Percentiles rank a stretch among this genome's conserved stretches.
phyloP scores from a whole-genome alignment of 1,284 basidiomycete species.

The Peniophora sp. region DNA sequence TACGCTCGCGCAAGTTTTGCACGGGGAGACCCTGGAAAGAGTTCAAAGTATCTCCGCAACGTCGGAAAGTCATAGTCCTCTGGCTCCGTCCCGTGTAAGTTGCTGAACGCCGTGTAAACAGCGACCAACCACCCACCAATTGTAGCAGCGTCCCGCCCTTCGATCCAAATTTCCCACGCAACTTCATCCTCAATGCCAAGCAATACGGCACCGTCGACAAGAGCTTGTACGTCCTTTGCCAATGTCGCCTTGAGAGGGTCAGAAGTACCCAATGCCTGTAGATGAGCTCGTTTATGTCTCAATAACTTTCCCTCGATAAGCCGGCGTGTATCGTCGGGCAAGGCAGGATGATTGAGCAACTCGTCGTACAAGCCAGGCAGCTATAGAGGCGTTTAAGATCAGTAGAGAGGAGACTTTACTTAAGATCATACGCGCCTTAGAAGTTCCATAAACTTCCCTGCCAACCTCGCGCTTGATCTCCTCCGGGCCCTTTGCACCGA shows the following conservation, averaged over 20 bases:
- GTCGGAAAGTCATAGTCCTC: slow-evolving; percentile 57
- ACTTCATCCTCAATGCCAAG: slow-evolving; percentile 69
- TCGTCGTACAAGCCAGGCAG: slow-evolving; percentile 67
- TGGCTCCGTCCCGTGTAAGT: slow-evolving; percentile 19
- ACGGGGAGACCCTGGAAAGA: slow-evolving; percentile 62
- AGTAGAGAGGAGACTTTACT: slow-evolving; percentile 1
- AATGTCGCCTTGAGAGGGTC: slow-evolving; percentile 43
- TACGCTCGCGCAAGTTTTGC: slow-evolving; percentile 62
- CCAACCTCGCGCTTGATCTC: slow-evolving; percentile 62
- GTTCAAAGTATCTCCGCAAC: slow-evolving; percentile 55
- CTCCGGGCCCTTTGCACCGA: slow-evolving; percentile 63
- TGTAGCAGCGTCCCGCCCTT: slow-evolving; percentile 65
- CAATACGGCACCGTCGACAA: slow-evolving; percentile 68
- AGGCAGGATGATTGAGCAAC: slow-evolving; percentile 68
- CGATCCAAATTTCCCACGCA: slow-evolving; percentile 76
- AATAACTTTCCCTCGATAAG: slow-evolving; percentile 67
- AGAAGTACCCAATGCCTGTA: slow-evolving; percentile 44
- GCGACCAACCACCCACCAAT: slow-evolving; percentile 41
- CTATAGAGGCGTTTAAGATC: too few relatives aligned
- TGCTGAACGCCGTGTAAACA: not conserved
- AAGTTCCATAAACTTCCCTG: slow-evolving; percentile 51
- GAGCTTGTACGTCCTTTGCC: slow-evolving; percentile 55
- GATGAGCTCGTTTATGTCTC: slow-evolving; percentile 47
- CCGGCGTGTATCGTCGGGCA: slow-evolving; percentile 65
- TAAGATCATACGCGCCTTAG: slow-evolving; percentile 35